Percentiles rank a stretch among this genome's conserved stretches.
phyloP scores from a whole-genome alignment of 441 rosid genomes.

The Geranium incanum region DNA sequence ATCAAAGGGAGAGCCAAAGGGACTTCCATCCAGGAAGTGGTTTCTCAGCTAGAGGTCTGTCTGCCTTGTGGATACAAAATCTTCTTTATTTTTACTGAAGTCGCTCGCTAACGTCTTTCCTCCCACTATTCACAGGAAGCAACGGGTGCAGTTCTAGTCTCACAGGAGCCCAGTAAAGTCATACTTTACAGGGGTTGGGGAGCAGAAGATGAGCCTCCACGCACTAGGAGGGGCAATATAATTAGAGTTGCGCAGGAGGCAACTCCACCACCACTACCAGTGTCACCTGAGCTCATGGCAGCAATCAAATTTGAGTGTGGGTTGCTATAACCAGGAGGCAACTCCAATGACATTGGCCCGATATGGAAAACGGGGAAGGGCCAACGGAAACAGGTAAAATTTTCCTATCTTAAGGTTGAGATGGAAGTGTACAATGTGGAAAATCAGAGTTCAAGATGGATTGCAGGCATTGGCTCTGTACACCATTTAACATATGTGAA shows the following conservation, averaged over 20 bases:
- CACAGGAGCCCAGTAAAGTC: constrained; percentile 90
- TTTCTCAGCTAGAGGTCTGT: constrained; percentile 71
- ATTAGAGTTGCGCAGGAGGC: constrained; percentile 17
- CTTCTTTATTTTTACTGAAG: neutral
- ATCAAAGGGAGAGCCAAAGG: constrained; percentile 94
- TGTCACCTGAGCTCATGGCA: constrained; percentile 66
- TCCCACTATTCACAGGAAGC: constrained; percentile 50
- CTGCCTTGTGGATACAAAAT: neutral
- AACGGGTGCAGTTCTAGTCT: constrained; percentile 72
- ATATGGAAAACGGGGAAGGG: too few species aligned
- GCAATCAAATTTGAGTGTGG: constrained; percentile 87
- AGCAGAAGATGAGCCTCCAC: constrained; percentile 41
- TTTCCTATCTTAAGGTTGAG: too few species aligned
- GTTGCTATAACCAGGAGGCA: constrained; percentile 25
- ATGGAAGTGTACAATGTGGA: too few species aligned
- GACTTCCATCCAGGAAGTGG: constrained; percentile 87
- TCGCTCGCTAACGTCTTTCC: constrained; percentile 4
- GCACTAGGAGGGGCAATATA: constrained; percentile 17
- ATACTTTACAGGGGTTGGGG: constrained; percentile 93
- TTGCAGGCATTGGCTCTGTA: too few species aligned
- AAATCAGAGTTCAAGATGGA: too few species aligned
- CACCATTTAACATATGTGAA: too few species aligned
- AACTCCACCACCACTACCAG: constrained; percentile 28
- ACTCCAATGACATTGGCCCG: neutral
- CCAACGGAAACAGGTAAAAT: too few species aligned